A percentile compares a stretch with the other conserved stretches of the same genome.
Conservation (phyloP, 169 alveolate species). For the Plasmodium ovale region DNA sequence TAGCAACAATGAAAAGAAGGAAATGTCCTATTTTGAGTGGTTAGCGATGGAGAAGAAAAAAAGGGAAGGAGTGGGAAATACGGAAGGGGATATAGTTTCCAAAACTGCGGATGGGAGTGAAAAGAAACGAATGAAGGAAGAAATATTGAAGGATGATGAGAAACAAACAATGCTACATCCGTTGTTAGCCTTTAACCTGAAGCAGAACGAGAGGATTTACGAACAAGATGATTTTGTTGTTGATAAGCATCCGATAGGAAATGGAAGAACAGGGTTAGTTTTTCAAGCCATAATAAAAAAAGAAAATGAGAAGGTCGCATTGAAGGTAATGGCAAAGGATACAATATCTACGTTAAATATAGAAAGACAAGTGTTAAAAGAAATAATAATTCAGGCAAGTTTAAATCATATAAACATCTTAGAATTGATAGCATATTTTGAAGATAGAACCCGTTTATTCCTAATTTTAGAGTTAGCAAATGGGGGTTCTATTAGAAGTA, state of each 20-base stretch:
- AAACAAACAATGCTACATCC: constrained; percentile 41
- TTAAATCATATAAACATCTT: constrained; percentile 91
- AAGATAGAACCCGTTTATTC: constrained; percentile 92
- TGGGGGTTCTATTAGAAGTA: constrained; percentile 91
- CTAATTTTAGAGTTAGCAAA: constrained; percentile 93
- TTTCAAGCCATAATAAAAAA: constrained; percentile 73
- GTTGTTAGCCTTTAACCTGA: constrained; percentile 46
- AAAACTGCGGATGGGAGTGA: not conserved
- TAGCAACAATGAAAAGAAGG: constrained; percentile 36
- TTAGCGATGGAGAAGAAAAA: constrained; percentile 50
- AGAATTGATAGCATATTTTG: constrained; percentile 92
- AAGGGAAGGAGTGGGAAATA: not conserved
- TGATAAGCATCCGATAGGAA: constrained; percentile 70
- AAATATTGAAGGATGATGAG: constrained; percentile 5
- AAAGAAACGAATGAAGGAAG: not conserved
- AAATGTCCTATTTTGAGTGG: constrained; percentile 69
- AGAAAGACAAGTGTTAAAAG: constrained; percentile 88
- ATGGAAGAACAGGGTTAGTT: constrained; percentile 72
- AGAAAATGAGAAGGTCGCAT: constrained; percentile 51
- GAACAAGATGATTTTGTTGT: constrained; percentile 66
- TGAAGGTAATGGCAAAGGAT: constrained; percentile 71
- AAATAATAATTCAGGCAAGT: constrained; percentile 92
- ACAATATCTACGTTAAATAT: constrained; percentile 43
- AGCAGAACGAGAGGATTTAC: constrained; percentile 44
- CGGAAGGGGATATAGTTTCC: not conserved